These are phyloP conservation scores for Rutstroemia sp. DNA, from an alignment of 2,329 filamentous ascomycete genomes.

Conservation along the genomic window DNA sequence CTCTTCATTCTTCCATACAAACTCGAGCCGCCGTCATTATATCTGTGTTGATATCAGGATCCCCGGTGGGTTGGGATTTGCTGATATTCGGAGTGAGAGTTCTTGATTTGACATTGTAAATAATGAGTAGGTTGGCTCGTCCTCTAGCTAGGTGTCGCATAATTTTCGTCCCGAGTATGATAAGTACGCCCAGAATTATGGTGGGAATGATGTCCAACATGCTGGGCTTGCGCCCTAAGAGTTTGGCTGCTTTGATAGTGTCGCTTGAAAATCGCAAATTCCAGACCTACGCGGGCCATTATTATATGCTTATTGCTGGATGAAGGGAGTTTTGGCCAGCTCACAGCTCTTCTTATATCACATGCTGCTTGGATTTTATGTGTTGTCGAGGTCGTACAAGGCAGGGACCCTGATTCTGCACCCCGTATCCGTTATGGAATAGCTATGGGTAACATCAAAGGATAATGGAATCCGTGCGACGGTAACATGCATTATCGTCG, in stretches of 20 bases:
- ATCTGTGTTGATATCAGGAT: too few species aligned
- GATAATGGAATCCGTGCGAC: not conserved
- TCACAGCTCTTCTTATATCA: not conserved
- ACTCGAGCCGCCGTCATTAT: too few species aligned
- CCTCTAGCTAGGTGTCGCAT: too few species aligned
- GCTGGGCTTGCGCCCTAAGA: not conserved
- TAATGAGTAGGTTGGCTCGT: too few species aligned
- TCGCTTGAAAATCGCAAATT: not conserved
- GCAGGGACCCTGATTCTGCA: not conserved
- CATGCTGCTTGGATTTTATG: not conserved
- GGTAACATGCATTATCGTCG: not conserved
- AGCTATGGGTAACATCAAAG: not conserved
- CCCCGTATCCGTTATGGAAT: not conserved
- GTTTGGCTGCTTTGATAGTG: not conserved
- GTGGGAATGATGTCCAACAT: constrained; percentile 6
- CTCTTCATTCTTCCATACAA: too few species aligned
- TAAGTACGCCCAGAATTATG: not conserved
- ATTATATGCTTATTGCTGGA: not conserved
- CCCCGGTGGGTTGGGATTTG: too few species aligned
- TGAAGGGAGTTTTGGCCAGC: not conserved
- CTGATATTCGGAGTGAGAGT: too few species aligned
- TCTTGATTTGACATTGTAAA: too few species aligned
- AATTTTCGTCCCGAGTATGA: not conserved
- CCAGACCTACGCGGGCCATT: too few species aligned
- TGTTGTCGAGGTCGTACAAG: not conserved